A percentile compares a stretch with the other conserved stretches of the same genome.
phyloP scores from a whole-genome alignment of 2,329 filamentous ascomycete species.

The Aspergillus oerlinghausenensis region DNA sequence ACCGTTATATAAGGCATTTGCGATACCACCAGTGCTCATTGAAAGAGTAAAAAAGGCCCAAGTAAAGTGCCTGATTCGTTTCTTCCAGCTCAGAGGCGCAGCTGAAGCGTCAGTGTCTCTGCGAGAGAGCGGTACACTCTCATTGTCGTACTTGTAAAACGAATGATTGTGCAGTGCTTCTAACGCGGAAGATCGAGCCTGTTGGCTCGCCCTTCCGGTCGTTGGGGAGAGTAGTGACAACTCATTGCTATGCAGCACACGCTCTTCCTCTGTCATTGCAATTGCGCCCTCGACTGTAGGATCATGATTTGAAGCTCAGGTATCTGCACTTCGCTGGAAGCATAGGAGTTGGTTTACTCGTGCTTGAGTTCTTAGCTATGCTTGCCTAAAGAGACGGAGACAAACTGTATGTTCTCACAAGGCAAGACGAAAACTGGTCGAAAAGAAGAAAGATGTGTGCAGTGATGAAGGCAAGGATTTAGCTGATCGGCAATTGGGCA shows the following conservation, averaged over 20 bases:
- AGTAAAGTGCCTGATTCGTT: conserved; percentile 58
- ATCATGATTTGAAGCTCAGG: not conserved
- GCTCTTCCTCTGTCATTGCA: not conserved
- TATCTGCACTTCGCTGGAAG: not conserved
- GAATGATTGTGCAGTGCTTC: conserved; percentile 20
- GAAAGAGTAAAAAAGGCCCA: conserved; percentile 78
- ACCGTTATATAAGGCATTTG: conserved; percentile 57
- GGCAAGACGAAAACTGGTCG: not conserved
- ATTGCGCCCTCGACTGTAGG: not conserved
- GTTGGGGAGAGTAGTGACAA: conserved; percentile 12
- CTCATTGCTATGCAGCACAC: conserved; percentile 5
- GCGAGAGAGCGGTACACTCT: conserved; percentile 3
- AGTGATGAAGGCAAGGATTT: not conserved
- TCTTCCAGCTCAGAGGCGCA: conserved; percentile 43
- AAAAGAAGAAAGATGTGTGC: not conserved
- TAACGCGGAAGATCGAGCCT: conserved; percentile 27
- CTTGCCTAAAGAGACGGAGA: not conserved
- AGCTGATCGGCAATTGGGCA: not conserved
- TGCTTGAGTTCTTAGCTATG: not conserved
- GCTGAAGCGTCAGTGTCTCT: not conserved
- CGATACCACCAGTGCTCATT: conserved; percentile 58
- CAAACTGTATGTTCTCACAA: not conserved
- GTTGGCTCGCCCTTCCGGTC: conserved; percentile 8
- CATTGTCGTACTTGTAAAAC: conserved; percentile 15
- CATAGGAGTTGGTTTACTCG: not conserved